Evolutionary conservation across 805 yeast genomes (phyloP).

Genomic region (Myxozyma lipomycoides): DNA sequence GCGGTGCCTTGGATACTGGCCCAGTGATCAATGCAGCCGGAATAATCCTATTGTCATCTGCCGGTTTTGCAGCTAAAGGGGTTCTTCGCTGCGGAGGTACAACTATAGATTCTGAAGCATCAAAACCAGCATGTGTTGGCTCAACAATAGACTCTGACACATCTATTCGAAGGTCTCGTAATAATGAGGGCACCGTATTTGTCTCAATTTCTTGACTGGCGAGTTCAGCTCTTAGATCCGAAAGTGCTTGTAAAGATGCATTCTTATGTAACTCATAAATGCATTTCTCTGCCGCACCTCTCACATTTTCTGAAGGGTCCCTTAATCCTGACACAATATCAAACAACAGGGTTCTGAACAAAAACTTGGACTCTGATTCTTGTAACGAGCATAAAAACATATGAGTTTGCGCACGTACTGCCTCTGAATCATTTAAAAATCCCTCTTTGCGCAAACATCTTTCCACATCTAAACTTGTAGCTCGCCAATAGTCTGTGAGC

Average conservation of each 20-base stretch:
- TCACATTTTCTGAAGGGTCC: conserved; percentile 31
- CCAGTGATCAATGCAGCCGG: conserved; percentile 1
- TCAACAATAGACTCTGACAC: not conserved
- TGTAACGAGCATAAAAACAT: conserved; percentile 31
- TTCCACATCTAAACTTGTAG: conserved; percentile 38
- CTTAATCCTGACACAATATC: conserved; percentile 34
- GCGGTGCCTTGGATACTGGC: not conserved
- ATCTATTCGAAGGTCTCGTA: conserved; percentile 5
- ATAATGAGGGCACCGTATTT: not conserved
- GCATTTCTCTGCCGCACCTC: conserved; percentile 33
- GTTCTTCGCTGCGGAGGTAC: conserved; percentile 5
- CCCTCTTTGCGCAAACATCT: conserved; percentile 35
- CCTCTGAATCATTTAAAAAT: conserved; percentile 29
- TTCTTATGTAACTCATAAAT: conserved; percentile 40
- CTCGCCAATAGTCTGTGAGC: conserved; percentile 41
- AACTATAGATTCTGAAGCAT: not conserved
- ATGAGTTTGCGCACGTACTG: conserved; percentile 32
- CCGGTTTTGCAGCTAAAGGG: conserved; percentile 10
- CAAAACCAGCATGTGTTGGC: not conserved
- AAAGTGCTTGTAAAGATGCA: conserved; percentile 6
- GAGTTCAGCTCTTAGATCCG: conserved; percentile 15
- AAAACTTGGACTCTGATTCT: conserved; percentile 31
- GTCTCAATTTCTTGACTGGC: conserved; percentile 6
- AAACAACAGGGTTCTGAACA: conserved; percentile 37
- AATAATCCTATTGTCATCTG: conserved; percentile 9